Evolutionary conservation across 2,329 filamentous ascomycete species (phyloP), one percentile per base, ranked within the genome.

Genomic region (Botryotinia calthae): DNA sequence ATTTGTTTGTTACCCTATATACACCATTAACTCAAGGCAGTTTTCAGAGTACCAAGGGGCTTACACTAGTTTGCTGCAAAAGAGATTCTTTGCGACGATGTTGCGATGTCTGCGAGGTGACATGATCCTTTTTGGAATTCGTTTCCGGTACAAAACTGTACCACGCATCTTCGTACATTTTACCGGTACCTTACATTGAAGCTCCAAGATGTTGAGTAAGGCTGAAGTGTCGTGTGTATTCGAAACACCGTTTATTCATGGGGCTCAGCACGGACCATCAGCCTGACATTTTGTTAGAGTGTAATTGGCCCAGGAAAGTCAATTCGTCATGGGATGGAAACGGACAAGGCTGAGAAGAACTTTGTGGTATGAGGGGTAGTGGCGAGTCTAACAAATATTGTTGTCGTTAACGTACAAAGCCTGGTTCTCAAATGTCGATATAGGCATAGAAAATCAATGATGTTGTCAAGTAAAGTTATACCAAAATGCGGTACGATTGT

Each of bases 121-220:
- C 83, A 61, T 84, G 78, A n/a, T 83, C 82, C 74, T 84, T 84
- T 77, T 85, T 87, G 76, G 86, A 83, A 73, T 86, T 83, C 71
- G 87, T 82, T 72, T 91, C 88, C 40, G 91, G 88, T 76, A 93
- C 88, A 80, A 93, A 91, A 81, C 87, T 93, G 83, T 95, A 94
- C 92, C 93, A 95, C 44, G 91, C 90, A 82, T 95, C 93, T 82
- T 95, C 93, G 82, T 93, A 93, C 91, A 94, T 94, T 77, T 76
- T 84, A 66, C 42, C 51, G 54, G 58, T 65, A 42, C 62, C 63
- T 68, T 58, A 58, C 56, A 71, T 44, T 20, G n/a, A 72, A 37
- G 20, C 66, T 48, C 18, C 18, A 54, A 34, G 37, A 44, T 25
- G 28, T 31, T 31, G 5, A 44, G 31, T 62, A 69, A 70, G 71